A percentile compares a stretch with the other conserved stretches of the same genome.
phyloP scores from a whole-genome alignment of 805 yeast species.

The Barnettozyma siamensis region DNA sequence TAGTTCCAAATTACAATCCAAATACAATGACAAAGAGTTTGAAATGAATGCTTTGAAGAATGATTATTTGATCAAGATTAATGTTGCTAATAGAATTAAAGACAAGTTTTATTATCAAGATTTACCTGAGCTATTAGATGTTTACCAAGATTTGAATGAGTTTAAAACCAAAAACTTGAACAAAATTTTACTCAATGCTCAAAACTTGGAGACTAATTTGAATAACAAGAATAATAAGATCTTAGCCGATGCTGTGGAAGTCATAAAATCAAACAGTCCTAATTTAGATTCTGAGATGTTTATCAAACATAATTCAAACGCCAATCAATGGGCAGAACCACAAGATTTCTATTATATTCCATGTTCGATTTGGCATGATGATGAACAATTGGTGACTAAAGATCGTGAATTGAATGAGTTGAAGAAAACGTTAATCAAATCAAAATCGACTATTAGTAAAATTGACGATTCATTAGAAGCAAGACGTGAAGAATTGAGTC shows the following conservation, averaged over 20 bases:
- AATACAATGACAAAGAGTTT: slow-evolving; percentile 52
- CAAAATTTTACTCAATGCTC: slow-evolving; percentile 55
- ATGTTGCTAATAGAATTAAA: slow-evolving; percentile 82
- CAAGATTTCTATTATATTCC: slow-evolving; percentile 80
- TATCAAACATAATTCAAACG: slow-evolving; percentile 69
- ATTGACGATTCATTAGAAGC: slow-evolving; percentile 26
- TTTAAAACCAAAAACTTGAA: slow-evolving; percentile 68
- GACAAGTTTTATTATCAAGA: slow-evolving; percentile 93
- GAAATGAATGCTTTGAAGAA: slow-evolving; percentile 91
- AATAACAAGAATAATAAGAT: slow-evolving; percentile 38
- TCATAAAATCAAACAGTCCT: slow-evolving; percentile 67
- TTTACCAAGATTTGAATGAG: slow-evolving; percentile 79
- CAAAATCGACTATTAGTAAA: slow-evolving; percentile 27
- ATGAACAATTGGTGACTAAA: slow-evolving; percentile 61
- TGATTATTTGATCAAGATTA: slow-evolving; percentile 71
- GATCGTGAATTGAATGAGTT: slow-evolving; percentile 45
- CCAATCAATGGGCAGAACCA: slow-evolving; percentile 73
- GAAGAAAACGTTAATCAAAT: slow-evolving; percentile 43
- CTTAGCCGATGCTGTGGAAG: slow-evolving; percentile 45
- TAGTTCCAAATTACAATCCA: slow-evolving; percentile 40
- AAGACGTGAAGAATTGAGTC: slow-evolving; percentile 27
- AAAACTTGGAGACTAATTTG: slow-evolving; percentile 52
- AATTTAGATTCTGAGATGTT: slow-evolving; percentile 82
- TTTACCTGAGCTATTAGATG: slow-evolving; percentile 82
- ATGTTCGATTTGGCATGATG: slow-evolving; percentile 95